Conservation (phyloP, 768 basidiomycete species). For the Xerocomellus intermedius region DNA sequence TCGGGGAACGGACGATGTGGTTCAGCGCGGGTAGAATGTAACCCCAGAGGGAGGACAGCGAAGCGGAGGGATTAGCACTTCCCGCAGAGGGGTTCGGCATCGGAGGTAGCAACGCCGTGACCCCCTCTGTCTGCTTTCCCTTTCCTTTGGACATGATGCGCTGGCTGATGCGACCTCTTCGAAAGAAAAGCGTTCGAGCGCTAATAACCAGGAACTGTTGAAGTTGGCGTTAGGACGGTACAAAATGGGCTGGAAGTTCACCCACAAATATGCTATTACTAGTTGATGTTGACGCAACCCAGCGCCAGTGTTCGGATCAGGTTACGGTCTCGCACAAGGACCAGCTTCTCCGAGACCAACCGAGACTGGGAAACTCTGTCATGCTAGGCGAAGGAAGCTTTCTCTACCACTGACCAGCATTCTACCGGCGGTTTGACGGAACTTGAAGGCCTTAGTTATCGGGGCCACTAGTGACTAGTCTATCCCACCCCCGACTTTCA, state of each 20-base stretch:
- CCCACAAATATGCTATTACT: conserved; percentile 5
- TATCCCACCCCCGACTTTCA: background rate
- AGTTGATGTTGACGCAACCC: conserved; percentile 7
- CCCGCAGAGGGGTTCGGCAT: conserved; percentile 56
- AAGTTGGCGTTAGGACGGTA: conserved; percentile 8
- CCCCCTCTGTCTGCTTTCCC: conserved; percentile 26
- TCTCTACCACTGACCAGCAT: background rate
- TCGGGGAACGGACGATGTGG: conserved; percentile 71
- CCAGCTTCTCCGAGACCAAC: conserved; percentile 5
- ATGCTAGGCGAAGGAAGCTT: background rate
- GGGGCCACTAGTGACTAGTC: background rate
- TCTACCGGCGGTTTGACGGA: background rate
- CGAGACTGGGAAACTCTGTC: conserved; percentile 9
- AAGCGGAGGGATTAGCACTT: conserved; percentile 73
- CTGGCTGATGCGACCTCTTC: background rate
- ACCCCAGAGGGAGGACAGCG: conserved; percentile 69
- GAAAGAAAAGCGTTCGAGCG: background rate
- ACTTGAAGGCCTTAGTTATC: too few species aligned
- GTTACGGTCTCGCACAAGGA: conserved; percentile 4
- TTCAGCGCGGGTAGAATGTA: conserved; percentile 74
- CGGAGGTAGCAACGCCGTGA: conserved; percentile 29
- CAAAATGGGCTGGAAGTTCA: background rate
- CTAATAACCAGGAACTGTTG: background rate
- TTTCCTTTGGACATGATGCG: conserved; percentile 30
- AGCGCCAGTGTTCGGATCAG: background rate